Evolutionary conservation across 2,329 filamentous ascomycete species (phyloP), one percentile per base, ranked within the genome.

Genomic region (Kalaharituber pfeilii): DNA sequence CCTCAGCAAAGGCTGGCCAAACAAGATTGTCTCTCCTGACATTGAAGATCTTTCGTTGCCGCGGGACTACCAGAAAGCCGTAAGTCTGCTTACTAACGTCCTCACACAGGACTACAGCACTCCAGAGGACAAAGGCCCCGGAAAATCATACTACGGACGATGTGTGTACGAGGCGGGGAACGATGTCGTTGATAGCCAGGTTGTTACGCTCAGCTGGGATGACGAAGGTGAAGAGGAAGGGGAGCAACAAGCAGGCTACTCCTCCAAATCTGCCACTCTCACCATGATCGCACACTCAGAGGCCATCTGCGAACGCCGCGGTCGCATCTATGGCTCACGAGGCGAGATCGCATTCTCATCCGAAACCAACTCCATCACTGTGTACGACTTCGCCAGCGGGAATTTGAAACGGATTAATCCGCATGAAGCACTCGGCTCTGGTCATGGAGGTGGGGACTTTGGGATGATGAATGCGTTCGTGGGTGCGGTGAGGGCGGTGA

Each of bases 151-250:
- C 86, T 96, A 87, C 65, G 91, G 91, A 0, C 79, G 89, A n/a
- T 98, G 91, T 65, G 91, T 96, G 1, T 96, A 81, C 69, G 91
- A 95, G 66, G 74, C 81, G 3, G 87, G 94, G 69, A 98, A 96
- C 69, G 81, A 93, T 64, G 91, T 96, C 42, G 86, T 81, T 64
- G 91, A 98, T 67, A 86, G 96, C 64, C 89, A 96, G 67, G 76
- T 82, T 25, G 91, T 96, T 20, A 89, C 84, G 0, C 78, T 96
- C 52, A 79, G 77, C 3, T 96, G 89, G 87, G 82, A 87, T 11
- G 85, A 93, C 45, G 80, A 84, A 56, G 45, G 47, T 13, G 15
- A 26, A 13, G 56, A 53, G n/a, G 51, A 53, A 9, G 45, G 53
- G 4, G 51, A 59, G 26, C 53, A 56, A 15, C 60, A 60, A 52